Conservation (phyloP, 768 basidiomycete species). For the Epithele typhae region DNA sequence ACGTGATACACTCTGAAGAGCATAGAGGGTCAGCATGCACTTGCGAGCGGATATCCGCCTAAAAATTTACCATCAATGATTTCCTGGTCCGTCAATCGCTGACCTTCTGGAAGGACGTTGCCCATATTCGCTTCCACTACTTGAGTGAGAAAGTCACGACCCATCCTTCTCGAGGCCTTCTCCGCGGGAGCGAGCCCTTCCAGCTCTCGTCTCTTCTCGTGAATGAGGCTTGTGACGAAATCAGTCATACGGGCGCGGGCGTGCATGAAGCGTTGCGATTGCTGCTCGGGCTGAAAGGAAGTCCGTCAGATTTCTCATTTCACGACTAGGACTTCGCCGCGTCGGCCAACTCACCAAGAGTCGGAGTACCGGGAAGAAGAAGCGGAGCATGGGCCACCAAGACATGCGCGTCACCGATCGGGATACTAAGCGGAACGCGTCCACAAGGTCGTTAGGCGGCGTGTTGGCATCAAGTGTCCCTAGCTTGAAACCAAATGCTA, state of each 20-base stretch:
- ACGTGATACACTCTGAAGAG: slow-evolving; percentile 3
- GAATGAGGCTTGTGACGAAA: slow-evolving; percentile 23
- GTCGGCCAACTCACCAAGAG: slow-evolving; percentile 8
- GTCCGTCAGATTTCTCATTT: too few species aligned
- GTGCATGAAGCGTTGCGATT: not conserved
- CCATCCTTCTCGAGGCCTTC: slow-evolving; percentile 27
- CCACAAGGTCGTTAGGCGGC: slow-evolving; percentile 26
- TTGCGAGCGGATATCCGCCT: not conserved
- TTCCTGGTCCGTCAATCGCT: slow-evolving; percentile 29
- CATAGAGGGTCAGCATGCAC: not conserved
- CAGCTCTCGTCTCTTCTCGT: slow-evolving; percentile 28
- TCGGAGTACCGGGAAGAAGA: slow-evolving; percentile 19
- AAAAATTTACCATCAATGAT: slow-evolving; percentile 25
- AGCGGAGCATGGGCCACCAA: slow-evolving; percentile 2
- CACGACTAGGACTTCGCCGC: too few species aligned
- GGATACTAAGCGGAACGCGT: slow-evolving; percentile 26
- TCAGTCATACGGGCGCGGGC: slow-evolving; percentile 17
- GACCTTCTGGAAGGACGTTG: slow-evolving; percentile 17
- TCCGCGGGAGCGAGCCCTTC: slow-evolving; percentile 19
- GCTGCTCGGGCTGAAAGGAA: slow-evolving; percentile 3
- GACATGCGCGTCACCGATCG: slow-evolving; percentile 3
- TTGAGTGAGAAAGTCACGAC: slow-evolving; percentile 23
- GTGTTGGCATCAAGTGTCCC: slow-evolving; percentile 23
- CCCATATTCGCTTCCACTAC: slow-evolving; percentile 28
- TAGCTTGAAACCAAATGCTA: slow-evolving; percentile 32